Conservation (phyloP, 192 early-diverging fungal genomes). For the Powellomyces hirtus region DNA sequence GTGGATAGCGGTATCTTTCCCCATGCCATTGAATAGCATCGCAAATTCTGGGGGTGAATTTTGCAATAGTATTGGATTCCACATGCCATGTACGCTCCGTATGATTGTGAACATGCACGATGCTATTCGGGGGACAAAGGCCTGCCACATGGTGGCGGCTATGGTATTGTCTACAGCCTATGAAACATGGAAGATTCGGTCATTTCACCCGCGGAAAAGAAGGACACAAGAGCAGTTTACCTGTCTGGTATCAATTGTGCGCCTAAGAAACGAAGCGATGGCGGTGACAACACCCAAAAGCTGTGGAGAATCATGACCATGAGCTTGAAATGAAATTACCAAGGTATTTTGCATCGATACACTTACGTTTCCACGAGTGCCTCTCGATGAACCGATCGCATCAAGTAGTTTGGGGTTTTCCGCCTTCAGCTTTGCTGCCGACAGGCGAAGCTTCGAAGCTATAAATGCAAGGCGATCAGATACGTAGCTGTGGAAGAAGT, state of each 20-base stretch:
- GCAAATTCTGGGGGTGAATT: slow-evolving; percentile 17
- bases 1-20: slow-evolving; percentile 7
- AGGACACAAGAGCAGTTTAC: neutral
- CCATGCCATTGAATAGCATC: slow-evolving; percentile 4
- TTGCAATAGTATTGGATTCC: slow-evolving; percentile 24
- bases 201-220: neutral
- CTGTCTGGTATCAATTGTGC: neutral
- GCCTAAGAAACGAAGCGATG: neutral
- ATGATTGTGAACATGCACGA: neutral
- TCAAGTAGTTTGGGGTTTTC: no score
- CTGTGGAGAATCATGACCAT: neutral
- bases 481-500: no score
- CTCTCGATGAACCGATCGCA: no score
- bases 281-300: neutral
- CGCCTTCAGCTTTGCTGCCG: no score
- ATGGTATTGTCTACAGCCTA: neutral
- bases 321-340: no score
- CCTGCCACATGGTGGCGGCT: neutral
- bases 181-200: neutral
- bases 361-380: no score
- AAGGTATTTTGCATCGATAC: no score
- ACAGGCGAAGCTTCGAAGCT: no score
- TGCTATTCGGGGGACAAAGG: neutral
- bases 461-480: no score
- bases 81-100: slow-evolving; percentile 27